Base-by-base conservation (phyloP, 805 yeast species). In the Candida sakaeoensis region DNA sequence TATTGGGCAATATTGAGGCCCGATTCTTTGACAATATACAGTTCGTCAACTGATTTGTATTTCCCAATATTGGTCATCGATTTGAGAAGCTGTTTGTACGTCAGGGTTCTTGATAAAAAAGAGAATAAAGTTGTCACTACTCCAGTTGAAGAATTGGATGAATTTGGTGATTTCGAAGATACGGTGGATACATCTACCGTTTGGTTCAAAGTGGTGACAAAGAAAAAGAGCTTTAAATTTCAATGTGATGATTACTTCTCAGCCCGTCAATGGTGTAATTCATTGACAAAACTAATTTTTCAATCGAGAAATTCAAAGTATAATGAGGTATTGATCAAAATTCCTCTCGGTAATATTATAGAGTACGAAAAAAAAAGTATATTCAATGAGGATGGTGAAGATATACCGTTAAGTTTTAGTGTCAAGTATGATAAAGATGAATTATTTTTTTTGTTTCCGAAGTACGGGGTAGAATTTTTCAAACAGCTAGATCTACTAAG, bases 1-100 rank as follows among this genome's bases (percentile, higher is more conserved):
- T 82, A 74, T 54, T 91, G 97, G 96, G 88, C 88, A 5, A 77
- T 88, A 0, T 63, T 91, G 43, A 70, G 84, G 47, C 79, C 79
- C 27, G 80, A 80, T 33, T 74, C 88, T 0, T 68, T 91, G 13
- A 73, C 86, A 2, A 69, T 86, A 27, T 89, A 83, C 57, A 63
- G 75, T 7, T 76, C 75, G 6, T 75, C 96, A 1, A 80, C 87
- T 0, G 95, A 89, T 43, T 62, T 83, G n/a, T 88, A 89, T 58
- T 89, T 88, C 62, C 97, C 98, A 0, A 66, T 70, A 7, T 63
- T 85, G 26, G 82, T 87, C 0, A 78, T 91, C 26, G 93, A 88
- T 56, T 64, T 91, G 45, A 68, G 79, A 32, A 67, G 73, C 8
- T 86, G 90, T 3, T 53, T 75, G 7, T 61, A 74, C 26, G 87